Evolutionary conservation across 108 stramenopile species (phyloP).

Genomic region (Skeletonema menzelii): DNA sequence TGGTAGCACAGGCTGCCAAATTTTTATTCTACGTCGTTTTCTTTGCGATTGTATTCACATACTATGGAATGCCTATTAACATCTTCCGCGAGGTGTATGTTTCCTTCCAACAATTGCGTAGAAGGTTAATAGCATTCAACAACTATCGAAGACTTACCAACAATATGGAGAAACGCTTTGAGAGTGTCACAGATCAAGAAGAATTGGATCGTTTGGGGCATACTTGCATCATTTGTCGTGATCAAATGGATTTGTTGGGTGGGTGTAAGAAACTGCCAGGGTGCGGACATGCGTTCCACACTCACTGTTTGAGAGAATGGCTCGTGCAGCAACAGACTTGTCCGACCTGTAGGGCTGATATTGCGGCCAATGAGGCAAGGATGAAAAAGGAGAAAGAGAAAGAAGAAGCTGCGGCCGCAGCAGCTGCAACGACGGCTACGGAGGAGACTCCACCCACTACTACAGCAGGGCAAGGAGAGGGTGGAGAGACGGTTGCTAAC

Average conservation of each 20-base stretch:
- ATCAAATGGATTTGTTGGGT: conserved; percentile 86
- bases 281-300: conserved; percentile 93
- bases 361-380: conserved; percentile 71
- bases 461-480: not conserved
- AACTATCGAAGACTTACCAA: conserved; percentile 89
- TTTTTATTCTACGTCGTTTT: conserved; percentile 95
- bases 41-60: conserved; percentile 93
- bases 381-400: conserved; percentile 33
- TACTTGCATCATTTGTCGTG: conserved; percentile 98
- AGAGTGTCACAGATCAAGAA: conserved; percentile 79
- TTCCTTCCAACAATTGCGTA: conserved; percentile 76
- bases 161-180: conserved; percentile 94
- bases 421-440: conserved; percentile 8
- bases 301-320: conserved; percentile 94
- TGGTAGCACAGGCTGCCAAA: conserved; percentile 89
- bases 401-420: conserved; percentile 21
- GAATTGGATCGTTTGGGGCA: conserved; percentile 84
- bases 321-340: conserved; percentile 97
- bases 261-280: conserved; percentile 88
- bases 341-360: conserved; percentile 95
- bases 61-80: conserved; percentile 96
- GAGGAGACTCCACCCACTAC: not conserved
- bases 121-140: conserved; percentile 71
- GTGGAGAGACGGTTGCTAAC: not conserved
- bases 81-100: conserved; percentile 93